phyloP scores from a whole-genome alignment of 257 asterid species.

The Henckelia pumila region DNA sequence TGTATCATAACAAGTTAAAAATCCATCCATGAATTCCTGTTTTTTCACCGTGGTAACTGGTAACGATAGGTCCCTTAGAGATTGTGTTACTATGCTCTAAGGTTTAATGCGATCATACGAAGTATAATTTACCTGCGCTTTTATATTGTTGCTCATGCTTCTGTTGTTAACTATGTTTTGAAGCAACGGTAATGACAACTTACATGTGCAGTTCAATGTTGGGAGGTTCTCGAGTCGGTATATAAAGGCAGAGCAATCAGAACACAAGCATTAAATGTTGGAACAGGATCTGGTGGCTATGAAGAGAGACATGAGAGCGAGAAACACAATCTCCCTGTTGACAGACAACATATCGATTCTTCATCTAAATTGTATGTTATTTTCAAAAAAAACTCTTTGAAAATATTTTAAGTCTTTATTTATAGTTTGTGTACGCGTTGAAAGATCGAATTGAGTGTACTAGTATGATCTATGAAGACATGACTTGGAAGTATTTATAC shows the following conservation, averaged over 20 bases:
- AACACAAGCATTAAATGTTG: constrained; percentile 46
- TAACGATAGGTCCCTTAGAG: background rate
- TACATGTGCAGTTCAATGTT: constrained; percentile 31
- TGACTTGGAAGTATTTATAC: background rate
- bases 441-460: constrained; percentile 3
- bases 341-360: constrained; percentile 29
- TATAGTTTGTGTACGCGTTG: background rate
- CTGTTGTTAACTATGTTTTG: background rate
- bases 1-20: background rate
- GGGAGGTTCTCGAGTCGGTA: constrained; percentile 29
- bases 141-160: background rate
- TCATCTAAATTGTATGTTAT: constrained; percentile 39
- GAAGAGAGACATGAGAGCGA: constrained; percentile 43
- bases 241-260: constrained; percentile 27
- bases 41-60: background rate
- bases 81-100: background rate
- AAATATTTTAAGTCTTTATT: constrained; percentile 6
- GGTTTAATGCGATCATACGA: background rate
- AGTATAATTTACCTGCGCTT: too few relatives aligned
- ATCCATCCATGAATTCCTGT: background rate
- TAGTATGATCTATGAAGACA: background rate
- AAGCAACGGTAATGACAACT: constrained; percentile 12
- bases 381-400: background rate
- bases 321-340: constrained; percentile 21
- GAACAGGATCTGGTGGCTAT: constrained; percentile 57